These are phyloP conservation scores for Stagonosporopsis cucurbitacearum DNA, from an alignment of 2,329 filamentous ascomycete genomes.

Conservation along the genomic window DNA sequence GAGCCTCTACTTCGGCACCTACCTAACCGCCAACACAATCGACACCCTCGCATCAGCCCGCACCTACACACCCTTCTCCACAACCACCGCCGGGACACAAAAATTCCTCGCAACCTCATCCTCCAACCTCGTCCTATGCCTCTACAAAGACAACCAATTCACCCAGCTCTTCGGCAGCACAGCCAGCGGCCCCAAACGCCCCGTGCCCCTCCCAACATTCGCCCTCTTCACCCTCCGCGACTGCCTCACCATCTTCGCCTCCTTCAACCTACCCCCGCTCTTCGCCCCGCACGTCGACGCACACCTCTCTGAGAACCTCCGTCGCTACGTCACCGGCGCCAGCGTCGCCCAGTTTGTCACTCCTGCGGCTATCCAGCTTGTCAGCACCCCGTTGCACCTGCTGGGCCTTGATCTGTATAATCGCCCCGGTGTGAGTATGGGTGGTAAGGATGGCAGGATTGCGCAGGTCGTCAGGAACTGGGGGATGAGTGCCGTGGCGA, in stretches of 20 bases:
- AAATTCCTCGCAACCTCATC: constrained; percentile 83
- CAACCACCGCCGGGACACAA: constrained; percentile 73
- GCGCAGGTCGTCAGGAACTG: constrained; percentile 75
- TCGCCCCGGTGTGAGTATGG: constrained; percentile 59
- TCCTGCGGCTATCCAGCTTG: constrained; percentile 77
- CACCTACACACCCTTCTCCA: constrained; percentile 59
- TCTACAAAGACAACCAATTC: constrained; percentile 90
- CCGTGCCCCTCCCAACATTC: constrained; percentile 74
- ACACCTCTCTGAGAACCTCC: constrained; percentile 52
- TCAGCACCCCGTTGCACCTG: constrained; percentile 84
- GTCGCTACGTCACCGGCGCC: constrained; percentile 58
- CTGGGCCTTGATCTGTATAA: constrained; percentile 89
- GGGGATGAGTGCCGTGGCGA: constrained; percentile 72
- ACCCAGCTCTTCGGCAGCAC: constrained; percentile 76
- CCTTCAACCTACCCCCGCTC: constrained; percentile 85
- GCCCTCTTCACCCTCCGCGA: constrained; percentile 82
- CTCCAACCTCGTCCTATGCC: constrained; percentile 84
- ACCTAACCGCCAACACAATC: constrained; percentile 84
- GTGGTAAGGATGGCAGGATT: constrained; percentile 66
- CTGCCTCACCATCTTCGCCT: constrained; percentile 87
- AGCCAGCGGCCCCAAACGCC: constrained; percentile 53
- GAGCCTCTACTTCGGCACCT: constrained; percentile 83
- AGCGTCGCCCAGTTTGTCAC: constrained; percentile 77
- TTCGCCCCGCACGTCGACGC: constrained; percentile 71
- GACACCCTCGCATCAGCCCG: constrained; percentile 78